These are phyloP conservation scores for Chlamydomonas reinhardtii DNA, from an alignment of 163 green algal species.

Conservation along the genomic window DNA sequence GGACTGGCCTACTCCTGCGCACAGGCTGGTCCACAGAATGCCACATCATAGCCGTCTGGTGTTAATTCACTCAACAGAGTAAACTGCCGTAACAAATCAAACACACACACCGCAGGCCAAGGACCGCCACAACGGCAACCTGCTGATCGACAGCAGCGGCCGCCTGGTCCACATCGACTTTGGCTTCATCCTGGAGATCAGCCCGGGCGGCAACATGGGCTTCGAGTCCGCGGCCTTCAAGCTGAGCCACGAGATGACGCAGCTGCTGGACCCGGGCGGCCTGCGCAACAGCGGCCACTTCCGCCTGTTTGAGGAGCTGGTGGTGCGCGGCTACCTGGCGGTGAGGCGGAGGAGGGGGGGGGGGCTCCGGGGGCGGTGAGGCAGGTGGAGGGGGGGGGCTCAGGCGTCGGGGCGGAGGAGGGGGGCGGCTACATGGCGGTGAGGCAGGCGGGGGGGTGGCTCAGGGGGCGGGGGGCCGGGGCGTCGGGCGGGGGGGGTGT, in stretches of 20 bases:
- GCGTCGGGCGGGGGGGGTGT: too few relatives aligned
- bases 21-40: too few relatives aligned
- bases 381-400: not conserved
- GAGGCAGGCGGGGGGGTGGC: too few relatives aligned
- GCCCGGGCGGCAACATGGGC: slow-evolving; percentile 91
- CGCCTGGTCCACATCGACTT: slow-evolving; percentile 99
- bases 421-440: too few relatives aligned
- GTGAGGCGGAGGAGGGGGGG: slow-evolving; percentile 51
- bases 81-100: too few relatives aligned
- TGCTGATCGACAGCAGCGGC: slow-evolving; percentile 92
- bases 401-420: not conserved
- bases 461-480: too few relatives aligned
- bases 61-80: too few relatives aligned
- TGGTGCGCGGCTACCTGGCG: slow-evolving; percentile 86
- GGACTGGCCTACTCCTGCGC: too few relatives aligned
- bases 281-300: slow-evolving; percentile 72
- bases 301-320: slow-evolving; percentile 85
- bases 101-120: slow-evolving; percentile 83
- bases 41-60: too few relatives aligned
- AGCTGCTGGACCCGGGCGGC: slow-evolving; percentile 94
- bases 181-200: slow-evolving; percentile 99
- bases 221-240: slow-evolving; percentile 99
- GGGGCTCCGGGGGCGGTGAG: not conserved
- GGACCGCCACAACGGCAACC: slow-evolving; percentile 99
- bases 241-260: slow-evolving; percentile 97